Base-by-base conservation (phyloP, 257 asterid species). In the Echites panduratus region DNA sequence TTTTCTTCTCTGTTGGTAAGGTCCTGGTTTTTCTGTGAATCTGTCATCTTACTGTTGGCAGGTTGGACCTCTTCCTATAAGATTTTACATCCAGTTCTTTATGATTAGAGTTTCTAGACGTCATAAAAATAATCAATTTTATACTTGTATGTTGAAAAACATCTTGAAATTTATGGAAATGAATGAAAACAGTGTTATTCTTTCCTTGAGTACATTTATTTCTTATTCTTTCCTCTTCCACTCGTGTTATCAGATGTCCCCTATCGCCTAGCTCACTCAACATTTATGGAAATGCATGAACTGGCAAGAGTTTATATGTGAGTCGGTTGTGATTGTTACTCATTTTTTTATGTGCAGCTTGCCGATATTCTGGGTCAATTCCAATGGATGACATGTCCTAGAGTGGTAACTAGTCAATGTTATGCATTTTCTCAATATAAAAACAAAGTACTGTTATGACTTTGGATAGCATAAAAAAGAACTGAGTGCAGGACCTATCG, bases 351-450 rank as follows among this genome's bases (percentile, higher is more conserved):
- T 57, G 13, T 66, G 79, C 87, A 88, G 90, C 83, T 88, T 70
- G 88, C 94, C 1, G 75, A 83, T 74, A 41, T 84, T 68, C 62
- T 88, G 78, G 83, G 89, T 16, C 84, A 44, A 59, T 88, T 84
- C 78, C 85, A 66, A 40, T 88, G 94, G 94, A 44, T 88, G 81
- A 86, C 94, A 35, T 86, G 94, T 80, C 94, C 94, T 32, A 84
- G 94, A 83, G 79, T 81, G 93, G 90, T 85, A 71, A 77, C 48
- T 70, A 14, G 43, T 56, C 62, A 9, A 22, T 41, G 35, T 22
- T 54, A 73, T 45, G 10, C 44, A 61, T 6, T 59, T 52, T 71
- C 27, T 24, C 7, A 43, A 9, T 40, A 32, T 20, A 41, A 47
- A 20, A 43, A 27, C 19, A 48, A 9, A 17, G 40, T 29, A 44